phyloP scores from a whole-genome alignment of 345 rosid genomes.

The Durio zibethinus region DNA sequence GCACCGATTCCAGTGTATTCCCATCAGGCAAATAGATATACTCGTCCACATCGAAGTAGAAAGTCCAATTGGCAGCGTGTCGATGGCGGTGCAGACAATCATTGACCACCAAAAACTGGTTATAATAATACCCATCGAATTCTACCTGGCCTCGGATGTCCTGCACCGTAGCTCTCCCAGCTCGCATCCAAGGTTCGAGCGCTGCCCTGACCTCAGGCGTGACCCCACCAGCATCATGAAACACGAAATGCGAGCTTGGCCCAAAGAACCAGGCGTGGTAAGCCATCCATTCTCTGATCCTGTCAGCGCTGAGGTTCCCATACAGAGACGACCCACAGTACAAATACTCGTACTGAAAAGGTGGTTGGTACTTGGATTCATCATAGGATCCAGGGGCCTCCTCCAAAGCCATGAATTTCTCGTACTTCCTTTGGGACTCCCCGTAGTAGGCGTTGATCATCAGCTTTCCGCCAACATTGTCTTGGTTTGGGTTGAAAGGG shows the following conservation, averaged over 20 bases:
- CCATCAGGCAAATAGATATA: constrained; percentile 63
- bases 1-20: constrained; percentile 50
- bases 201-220: constrained; percentile 52
- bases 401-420: constrained; percentile 53
- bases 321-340: constrained; percentile 85
- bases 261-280: constrained; percentile 92
- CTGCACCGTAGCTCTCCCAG: constrained; percentile 74
- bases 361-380: constrained; percentile 45
- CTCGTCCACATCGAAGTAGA: constrained; percentile 88
- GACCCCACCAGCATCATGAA: constrained; percentile 88
- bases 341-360: constrained; percentile 63
- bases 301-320: constrained; percentile 60
- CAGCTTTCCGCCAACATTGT: constrained; percentile 69
- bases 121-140: constrained; percentile 80
- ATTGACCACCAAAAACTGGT: constrained; percentile 82
- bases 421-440: constrained; percentile 45
- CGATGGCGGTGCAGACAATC: constrained; percentile 75
- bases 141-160: constrained; percentile 59
- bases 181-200: constrained; percentile 72
- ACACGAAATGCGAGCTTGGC: constrained; percentile 72
- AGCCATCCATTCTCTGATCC: constrained; percentile 91
- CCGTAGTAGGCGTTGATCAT: constrained; percentile 62
- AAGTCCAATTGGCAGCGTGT: constrained; percentile 70
- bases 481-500: constrained; percentile 47
- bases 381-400: constrained; percentile 61